Conservation (phyloP, 306 rosid genomes). For the Vigna nakashimae region DNA sequence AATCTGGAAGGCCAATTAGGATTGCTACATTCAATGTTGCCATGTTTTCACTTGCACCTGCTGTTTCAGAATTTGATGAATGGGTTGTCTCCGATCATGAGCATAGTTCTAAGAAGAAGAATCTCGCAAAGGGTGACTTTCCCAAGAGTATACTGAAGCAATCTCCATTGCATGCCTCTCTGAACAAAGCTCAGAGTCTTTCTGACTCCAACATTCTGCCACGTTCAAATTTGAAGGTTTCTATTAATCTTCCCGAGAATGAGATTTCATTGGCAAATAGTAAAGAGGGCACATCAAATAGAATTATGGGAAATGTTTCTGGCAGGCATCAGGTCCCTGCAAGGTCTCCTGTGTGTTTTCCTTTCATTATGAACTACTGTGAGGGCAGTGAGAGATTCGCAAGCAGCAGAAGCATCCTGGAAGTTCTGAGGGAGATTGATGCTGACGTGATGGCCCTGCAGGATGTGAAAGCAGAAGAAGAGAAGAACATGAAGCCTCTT, state of each 20-base stretch:
- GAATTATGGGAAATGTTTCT: conserved; percentile 42
- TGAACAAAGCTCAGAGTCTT: conserved; percentile 47
- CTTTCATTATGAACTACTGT: conserved; percentile 56
- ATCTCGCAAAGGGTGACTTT: conserved; percentile 40
- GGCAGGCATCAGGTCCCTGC: conserved; percentile 67
- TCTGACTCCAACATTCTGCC: conserved; percentile 44
- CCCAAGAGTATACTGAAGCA: conserved; percentile 86
- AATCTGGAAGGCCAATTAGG: conserved; percentile 65
- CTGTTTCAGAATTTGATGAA: conserved; percentile 64
- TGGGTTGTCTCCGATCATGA: conserved; percentile 34
- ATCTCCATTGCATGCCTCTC: conserved; percentile 62
- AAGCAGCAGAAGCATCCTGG: conserved; percentile 73
- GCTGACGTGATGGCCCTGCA: conserved; percentile 87
- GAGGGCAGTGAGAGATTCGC: conserved; percentile 57
- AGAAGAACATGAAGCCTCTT: conserved; percentile 80
- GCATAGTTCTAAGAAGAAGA: conserved; percentile 41
- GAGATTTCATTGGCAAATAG: conserved; percentile 78
- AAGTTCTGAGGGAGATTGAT: conserved; percentile 77
- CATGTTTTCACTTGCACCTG: conserved; percentile 93
- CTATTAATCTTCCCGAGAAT: conserved; percentile 86
- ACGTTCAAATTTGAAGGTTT: conserved; percentile 73
- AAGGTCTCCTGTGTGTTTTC: conserved; percentile 82
- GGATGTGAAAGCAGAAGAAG: conserved; percentile 93
- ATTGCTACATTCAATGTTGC: conserved; percentile 88
- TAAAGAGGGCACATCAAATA: conserved; percentile 47